Percentiles rank a stretch among this genome's conserved stretches.
These are phyloP conservation scores for Amniculicola lignicola DNA, from an alignment of 495 filamentous ascomycete species.

Conservation along the genomic window DNA sequence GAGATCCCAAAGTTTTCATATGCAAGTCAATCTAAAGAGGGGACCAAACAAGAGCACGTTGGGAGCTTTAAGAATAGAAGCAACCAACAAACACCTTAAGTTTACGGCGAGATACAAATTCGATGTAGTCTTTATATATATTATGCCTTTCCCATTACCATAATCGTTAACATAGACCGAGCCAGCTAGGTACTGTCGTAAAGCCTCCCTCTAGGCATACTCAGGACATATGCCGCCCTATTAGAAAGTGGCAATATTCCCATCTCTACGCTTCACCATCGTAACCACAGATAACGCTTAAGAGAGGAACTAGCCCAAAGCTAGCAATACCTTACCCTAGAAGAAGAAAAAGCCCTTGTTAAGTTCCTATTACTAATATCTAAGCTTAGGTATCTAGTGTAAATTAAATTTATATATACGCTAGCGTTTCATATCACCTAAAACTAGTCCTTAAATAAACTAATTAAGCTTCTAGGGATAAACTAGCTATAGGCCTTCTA, in stretches of 20 bases:
- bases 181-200: constrained; percentile 27
- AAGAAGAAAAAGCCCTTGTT: constrained; percentile 27
- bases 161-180: constrained; percentile 20
- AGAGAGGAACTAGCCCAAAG: constrained; percentile 22
- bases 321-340: no score
- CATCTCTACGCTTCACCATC: constrained; percentile 22
- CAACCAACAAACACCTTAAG: no score
- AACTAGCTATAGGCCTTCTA: constrained; percentile 8
- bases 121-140: no score
- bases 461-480: constrained; percentile 4
- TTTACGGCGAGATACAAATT: no score
- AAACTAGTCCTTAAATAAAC: constrained; percentile 3
- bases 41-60: no score
- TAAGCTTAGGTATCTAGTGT: constrained; percentile 20
- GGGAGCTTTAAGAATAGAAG: no score
- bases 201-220: constrained; percentile 12
- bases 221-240: constrained; percentile 21
- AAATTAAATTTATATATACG: constrained; percentile 23
- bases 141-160: background rate
- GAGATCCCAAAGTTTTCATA: no score
- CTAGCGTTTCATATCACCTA: constrained; percentile 21
- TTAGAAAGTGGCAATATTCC: constrained; percentile 18
- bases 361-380: constrained; percentile 25
- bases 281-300: constrained; percentile 21
- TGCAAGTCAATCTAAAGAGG: no score